These are phyloP conservation scores for Pterulicium gracile DNA, from an alignment of 1,284 basidiomycete species.

Conservation along the genomic window DNA sequence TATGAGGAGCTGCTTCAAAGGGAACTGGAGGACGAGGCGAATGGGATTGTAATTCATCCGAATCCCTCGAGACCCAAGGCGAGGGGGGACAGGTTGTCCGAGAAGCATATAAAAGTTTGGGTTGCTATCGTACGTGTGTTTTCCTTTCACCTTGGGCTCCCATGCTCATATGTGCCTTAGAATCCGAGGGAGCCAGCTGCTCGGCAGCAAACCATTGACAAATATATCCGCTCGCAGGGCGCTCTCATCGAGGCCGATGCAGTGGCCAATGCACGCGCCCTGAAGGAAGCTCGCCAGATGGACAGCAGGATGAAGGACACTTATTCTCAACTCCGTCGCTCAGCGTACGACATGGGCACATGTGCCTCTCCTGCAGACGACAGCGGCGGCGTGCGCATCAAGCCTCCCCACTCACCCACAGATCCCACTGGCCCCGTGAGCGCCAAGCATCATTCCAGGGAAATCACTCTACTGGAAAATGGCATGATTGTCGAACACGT, in stretches of 20 bases:
- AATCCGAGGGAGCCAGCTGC: constrained; percentile 73
- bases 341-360: constrained; percentile 55
- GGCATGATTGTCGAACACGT: constrained; percentile 82
- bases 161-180: constrained; percentile 25
- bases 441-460: constrained; percentile 44
- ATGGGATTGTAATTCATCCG: constrained; percentile 32
- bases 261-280: constrained; percentile 59
- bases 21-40: constrained; percentile 60
- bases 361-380: constrained; percentile 39
- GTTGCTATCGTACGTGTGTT: constrained; percentile 58
- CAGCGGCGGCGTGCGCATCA: constrained; percentile 53
- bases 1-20: constrained; percentile 71
- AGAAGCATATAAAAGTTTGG: constrained; percentile 81
- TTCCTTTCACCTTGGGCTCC: constrained; percentile 10
- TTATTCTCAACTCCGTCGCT: constrained; percentile 66
- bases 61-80: constrained; percentile 47
- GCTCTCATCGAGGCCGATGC: constrained; percentile 66
- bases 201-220: constrained; percentile 59
- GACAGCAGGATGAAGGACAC: constrained; percentile 69
- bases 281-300: constrained; percentile 64
- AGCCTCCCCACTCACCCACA: constrained; percentile 38
- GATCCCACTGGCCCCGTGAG: constrained; percentile 27
- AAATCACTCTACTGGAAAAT: constrained; percentile 73
- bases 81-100: constrained; percentile 62
- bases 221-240: constrained; percentile 63